These are phyloP conservation scores for Mentha longifolia DNA, from an alignment of 257 asterid genomes.

Conservation along the genomic window DNA sequence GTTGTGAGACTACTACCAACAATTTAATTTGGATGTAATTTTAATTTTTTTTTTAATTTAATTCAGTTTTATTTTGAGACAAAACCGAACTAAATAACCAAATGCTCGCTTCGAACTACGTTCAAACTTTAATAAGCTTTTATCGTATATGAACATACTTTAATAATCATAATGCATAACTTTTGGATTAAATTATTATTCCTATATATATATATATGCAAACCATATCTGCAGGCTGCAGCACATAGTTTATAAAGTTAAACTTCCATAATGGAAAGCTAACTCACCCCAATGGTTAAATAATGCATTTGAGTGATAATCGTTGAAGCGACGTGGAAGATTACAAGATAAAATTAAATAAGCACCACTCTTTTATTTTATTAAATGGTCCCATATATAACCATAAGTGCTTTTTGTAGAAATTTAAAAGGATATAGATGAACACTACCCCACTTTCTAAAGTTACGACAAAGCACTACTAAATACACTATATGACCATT, in stretches of 20 bases:
- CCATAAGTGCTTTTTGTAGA: slow-evolving; percentile 13
- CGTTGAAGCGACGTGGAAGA: slow-evolving; percentile 19
- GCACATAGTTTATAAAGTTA: background rate
- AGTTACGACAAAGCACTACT: slow-evolving; percentile 11
- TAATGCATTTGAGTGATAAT: slow-evolving; percentile 28
- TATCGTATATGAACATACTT: too few species aligned
- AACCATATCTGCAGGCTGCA: background rate
- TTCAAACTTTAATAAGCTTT: too few species aligned
- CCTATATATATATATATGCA: too few species aligned
- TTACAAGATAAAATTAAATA: background rate
- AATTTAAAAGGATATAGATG: slow-evolving; percentile 16
- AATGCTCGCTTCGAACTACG: too few species aligned
- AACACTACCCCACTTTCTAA: slow-evolving; percentile 20
- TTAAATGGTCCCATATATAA: slow-evolving; percentile 28
- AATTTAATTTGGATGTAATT: too few species aligned
- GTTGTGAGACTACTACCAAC: too few species aligned
- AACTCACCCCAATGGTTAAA: background rate
- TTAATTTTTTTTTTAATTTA: too few species aligned
- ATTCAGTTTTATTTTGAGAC: too few species aligned
- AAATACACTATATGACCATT: slow-evolving; percentile 20
- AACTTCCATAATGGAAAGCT: slow-evolving; percentile 14
- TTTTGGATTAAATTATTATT: too few species aligned
- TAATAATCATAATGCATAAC: too few species aligned
- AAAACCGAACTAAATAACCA: too few species aligned
- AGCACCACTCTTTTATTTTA: slow-evolving; percentile 4